Conservation (phyloP, 202 grass and related monocot genomes). For the Cymbopogon flexuosus region DNA sequence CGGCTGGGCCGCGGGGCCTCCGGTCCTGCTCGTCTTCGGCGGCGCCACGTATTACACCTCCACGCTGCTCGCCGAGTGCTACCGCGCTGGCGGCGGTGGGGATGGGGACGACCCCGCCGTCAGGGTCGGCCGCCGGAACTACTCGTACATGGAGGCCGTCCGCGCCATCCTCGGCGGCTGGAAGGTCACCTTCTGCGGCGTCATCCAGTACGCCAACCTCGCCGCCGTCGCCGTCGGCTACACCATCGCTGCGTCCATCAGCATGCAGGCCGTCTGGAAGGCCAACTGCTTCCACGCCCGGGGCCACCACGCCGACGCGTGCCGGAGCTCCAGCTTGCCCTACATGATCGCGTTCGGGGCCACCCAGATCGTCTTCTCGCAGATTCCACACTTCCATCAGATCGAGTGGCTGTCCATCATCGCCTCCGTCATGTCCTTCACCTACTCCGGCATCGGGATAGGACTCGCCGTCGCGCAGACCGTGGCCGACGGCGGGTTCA, state of each 20-base stretch:
- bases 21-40: constrained; percentile 55
- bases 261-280: constrained; percentile 66
- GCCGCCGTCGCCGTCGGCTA: constrained; percentile 58
- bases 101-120: not conserved
- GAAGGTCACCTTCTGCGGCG: constrained; percentile 53
- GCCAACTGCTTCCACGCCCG: constrained; percentile 69
- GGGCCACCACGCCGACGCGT: constrained; percentile 47
- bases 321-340: constrained; percentile 35
- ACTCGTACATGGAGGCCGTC: constrained; percentile 72
- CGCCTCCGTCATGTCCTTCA: constrained; percentile 63
- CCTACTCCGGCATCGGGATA: constrained; percentile 65
- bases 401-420: constrained; percentile 65
- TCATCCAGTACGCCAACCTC: constrained; percentile 63
- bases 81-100: constrained; percentile 33
- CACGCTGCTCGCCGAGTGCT: constrained; percentile 62
- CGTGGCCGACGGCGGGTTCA: constrained; percentile 29
- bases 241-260: constrained; percentile 68
- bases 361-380: constrained; percentile 56
- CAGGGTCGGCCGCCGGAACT: constrained; percentile 47
- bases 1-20: constrained; percentile 54
- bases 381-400: constrained; percentile 54
- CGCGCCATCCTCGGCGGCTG: constrained; percentile 53
- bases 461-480: constrained; percentile 50
- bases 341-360: constrained; percentile 60
- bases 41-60: constrained; percentile 64